Percentiles rank a stretch among this genome's conserved stretches.
phyloP scores from a whole-genome alignment of 352 stramenopile species.

The Globisporangium paroecandrum region DNA sequence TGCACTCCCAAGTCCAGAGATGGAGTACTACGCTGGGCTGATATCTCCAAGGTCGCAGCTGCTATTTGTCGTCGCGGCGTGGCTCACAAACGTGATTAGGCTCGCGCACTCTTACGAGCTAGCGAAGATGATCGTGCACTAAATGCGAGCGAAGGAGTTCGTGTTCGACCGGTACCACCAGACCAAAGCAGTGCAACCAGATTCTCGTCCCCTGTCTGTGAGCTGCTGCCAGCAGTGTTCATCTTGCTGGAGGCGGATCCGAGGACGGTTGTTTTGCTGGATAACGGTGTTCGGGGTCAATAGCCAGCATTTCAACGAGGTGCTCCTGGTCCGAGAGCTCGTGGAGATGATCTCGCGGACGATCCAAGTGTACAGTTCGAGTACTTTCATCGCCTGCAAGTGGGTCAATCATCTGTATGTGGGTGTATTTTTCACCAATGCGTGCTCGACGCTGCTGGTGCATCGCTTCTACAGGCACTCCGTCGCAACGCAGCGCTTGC shows the following conservation, averaged over 20 bases:
- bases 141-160: neutral
- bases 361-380: slow-evolving; percentile 12
- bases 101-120: slow-evolving; percentile 5
- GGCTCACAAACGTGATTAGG: neutral
- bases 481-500: slow-evolving; percentile 12
- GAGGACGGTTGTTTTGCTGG: neutral
- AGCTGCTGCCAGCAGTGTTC: neutral
- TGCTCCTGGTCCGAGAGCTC: slow-evolving; percentile 8
- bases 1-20: neutral
- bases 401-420: slow-evolving; percentile 13
- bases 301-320: slow-evolving; percentile 7
- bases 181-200: neutral
- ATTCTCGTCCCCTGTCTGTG: neutral
- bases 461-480: neutral
- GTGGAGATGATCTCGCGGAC: slow-evolving; percentile 11
- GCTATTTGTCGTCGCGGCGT: neutral
- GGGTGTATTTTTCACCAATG: slow-evolving; percentile 3
- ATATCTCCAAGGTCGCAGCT: neutral
- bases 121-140: neutral
- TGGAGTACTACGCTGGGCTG: slow-evolving; percentile 13
- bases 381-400: slow-evolving; percentile 6
- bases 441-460: slow-evolving; percentile 8
- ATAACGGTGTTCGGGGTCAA: neutral
- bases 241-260: too few species aligned
- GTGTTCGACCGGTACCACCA: neutral